A percentile compares a stretch with the other conserved stretches of the same genome.
These are phyloP conservation scores for Suillus paluster DNA, from an alignment of 768 basidiomycete species.

Conservation along the genomic window DNA sequence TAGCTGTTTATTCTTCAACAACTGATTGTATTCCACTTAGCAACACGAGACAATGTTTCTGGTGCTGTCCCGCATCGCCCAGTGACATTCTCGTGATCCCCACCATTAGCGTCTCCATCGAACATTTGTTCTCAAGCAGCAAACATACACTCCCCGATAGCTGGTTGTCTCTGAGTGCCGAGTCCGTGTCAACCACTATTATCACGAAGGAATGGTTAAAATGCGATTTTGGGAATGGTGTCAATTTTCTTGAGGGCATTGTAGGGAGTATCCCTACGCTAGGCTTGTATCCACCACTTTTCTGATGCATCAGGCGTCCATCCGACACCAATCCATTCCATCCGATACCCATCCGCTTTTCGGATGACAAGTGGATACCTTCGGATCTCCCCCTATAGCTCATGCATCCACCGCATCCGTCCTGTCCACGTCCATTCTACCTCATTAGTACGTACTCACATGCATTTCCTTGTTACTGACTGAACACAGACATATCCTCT, in stretches of 20 bases:
- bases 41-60: not conserved
- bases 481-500: no score
- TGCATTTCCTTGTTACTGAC: no score
- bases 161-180: conserved; percentile 19
- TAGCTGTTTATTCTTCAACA: not conserved
- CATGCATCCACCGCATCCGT: no score
- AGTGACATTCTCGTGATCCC: conserved; percentile 14
- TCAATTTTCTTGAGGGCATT: conserved; percentile 18
- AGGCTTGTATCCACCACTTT: no score
- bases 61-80: not conserved
- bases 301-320: no score
- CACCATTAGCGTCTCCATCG: conserved; percentile 23
- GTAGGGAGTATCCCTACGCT: no score
- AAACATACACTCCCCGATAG: conserved; percentile 18
- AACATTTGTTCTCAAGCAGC: conserved; percentile 23
- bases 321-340: no score
- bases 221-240: conserved; percentile 17
- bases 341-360: no score
- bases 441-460: no score
- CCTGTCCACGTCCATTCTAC: no score
- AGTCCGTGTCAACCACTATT: conserved; percentile 15
- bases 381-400: no score
- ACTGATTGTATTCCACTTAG: not conserved
- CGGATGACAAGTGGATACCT: no score
- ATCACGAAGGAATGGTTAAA: conserved; percentile 24